Percentiles rank a stretch among this genome's conserved stretches.
phyloP scores from a whole-genome alignment of 148 eudicot genomes.

The Nepenthes mirabilis region DNA sequence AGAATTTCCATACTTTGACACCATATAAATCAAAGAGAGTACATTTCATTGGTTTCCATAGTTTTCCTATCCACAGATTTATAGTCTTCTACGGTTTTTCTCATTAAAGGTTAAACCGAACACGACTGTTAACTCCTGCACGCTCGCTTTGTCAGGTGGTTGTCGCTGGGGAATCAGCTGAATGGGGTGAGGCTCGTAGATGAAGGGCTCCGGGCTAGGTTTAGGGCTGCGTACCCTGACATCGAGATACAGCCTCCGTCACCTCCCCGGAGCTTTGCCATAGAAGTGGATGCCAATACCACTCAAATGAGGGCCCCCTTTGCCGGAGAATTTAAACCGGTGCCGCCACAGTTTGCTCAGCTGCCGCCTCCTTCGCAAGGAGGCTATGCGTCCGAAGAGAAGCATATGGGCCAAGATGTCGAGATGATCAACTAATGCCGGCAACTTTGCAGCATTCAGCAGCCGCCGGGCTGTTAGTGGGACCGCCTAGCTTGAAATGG shows the following conservation, averaged over 20 bases:
- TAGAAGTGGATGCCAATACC: slow-evolving; percentile 49
- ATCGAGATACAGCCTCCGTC: slow-evolving; percentile 84
- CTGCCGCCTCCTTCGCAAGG: slow-evolving; percentile 21
- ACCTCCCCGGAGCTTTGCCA: slow-evolving; percentile 67
- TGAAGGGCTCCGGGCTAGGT: slow-evolving; percentile 87
- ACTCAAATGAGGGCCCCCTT: slow-evolving; percentile 30
- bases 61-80: too few species aligned
- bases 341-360: slow-evolving; percentile 20
- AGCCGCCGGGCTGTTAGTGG: too few species aligned
- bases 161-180: slow-evolving; percentile 86
- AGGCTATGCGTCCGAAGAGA: slow-evolving; percentile 24
- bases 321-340: slow-evolving; percentile 30
- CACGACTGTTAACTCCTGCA: too few species aligned
- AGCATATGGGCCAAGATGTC: slow-evolving; percentile 30
- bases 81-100: too few species aligned
- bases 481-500: too few species aligned
- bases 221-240: slow-evolving; percentile 94
- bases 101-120: too few species aligned
- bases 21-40: too few species aligned
- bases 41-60: too few species aligned
- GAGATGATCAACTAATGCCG: slow-evolving; percentile 39
- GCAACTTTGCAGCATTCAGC: neutral
- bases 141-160: slow-evolving; percentile 35
- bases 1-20: too few species aligned
- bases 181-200: slow-evolving; percentile 65